Percentiles rank a stretch among this genome's conserved stretches.
phyloP scores from a whole-genome alignment of 2,329 filamentous ascomycete genomes.

The Sporothrix brasiliensis region DNA sequence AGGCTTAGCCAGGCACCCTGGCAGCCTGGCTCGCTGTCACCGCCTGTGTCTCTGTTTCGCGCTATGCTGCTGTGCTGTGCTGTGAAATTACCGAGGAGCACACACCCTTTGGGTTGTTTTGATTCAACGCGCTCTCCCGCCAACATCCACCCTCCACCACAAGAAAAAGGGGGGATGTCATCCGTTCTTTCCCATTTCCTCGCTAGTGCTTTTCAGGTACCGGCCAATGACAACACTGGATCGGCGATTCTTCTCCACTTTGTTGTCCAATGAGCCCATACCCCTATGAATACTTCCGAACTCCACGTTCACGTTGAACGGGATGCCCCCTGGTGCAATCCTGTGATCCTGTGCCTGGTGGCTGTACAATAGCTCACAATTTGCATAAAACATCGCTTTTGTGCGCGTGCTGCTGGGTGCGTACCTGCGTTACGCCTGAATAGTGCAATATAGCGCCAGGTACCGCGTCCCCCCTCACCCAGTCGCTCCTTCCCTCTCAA shows the following conservation, averaged over 20 bases:
- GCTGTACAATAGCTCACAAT: constrained; percentile 3
- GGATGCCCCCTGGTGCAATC: constrained; percentile 17
- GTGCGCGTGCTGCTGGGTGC: background rate
- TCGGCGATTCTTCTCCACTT: background rate
- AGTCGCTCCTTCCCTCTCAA: constrained; percentile 11
- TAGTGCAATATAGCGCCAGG: constrained; percentile 25
- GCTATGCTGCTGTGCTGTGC: constrained; percentile 10
- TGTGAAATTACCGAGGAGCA: background rate
- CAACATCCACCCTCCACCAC: constrained; percentile 2
- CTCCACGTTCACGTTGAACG: constrained; percentile 15
- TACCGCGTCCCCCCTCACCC: constrained; percentile 17
- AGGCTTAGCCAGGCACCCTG: constrained; percentile 17
- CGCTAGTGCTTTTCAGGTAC: background rate
- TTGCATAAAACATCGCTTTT: constrained; percentile 10
- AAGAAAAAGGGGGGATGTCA: background rate
- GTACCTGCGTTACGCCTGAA: constrained; percentile 26
- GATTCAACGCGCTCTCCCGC: constrained; percentile 20
- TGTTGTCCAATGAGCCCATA: constrained; percentile 14
- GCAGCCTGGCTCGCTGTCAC: constrained; percentile 17
- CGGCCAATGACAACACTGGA: constrained; percentile 6
- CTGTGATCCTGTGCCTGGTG: constrained; percentile 12
- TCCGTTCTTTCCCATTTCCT: constrained; percentile 17
- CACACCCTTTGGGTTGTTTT: constrained; percentile 15
- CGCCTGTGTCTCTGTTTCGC: background rate
- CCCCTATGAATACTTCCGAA: constrained; percentile 1